These are phyloP conservation scores for Volvariella surrecta DNA, from an alignment of 1,284 basidiomycete species.

Conservation along the genomic window DNA sequence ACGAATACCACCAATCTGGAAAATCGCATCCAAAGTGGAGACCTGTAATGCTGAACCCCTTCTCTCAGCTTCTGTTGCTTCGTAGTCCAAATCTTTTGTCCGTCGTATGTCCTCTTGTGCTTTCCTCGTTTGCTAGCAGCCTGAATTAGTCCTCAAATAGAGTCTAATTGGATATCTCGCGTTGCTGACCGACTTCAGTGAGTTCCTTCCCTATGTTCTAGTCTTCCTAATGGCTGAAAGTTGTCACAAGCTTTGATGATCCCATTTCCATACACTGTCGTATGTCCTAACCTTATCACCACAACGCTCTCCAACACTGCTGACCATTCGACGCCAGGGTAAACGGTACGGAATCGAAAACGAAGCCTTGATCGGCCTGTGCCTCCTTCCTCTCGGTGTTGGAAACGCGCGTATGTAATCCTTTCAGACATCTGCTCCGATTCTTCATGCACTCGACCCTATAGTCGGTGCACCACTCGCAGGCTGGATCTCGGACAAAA, in stretches of 20 bases:
- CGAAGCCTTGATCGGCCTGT: conserved; percentile 17
- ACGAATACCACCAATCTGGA: conserved; percentile 20
- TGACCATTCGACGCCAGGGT: conserved; percentile 30
- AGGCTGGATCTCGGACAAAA: conserved; percentile 7
- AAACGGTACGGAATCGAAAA: conserved; percentile 50
- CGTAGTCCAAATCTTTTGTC: conserved; percentile 49
- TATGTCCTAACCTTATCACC: conserved; percentile 12
- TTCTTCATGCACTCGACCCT: neutral
- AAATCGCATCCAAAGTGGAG: conserved; percentile 22
- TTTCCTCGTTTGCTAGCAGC: neutral
- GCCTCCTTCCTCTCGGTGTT: conserved; percentile 5
- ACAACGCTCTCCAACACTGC: too few species aligned
- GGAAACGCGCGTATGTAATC: conserved; percentile 7
- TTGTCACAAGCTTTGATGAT: too few species aligned
- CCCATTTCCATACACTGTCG: conserved; percentile 33
- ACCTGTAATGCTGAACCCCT: conserved; percentile 51
- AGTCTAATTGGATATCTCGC: conserved; percentile 13
- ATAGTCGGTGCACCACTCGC: conserved; percentile 8
- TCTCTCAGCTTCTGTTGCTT: conserved; percentile 42
- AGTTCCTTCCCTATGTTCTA: too few species aligned
- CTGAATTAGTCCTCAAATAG: too few species aligned
- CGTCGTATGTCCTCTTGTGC: conserved; percentile 33
- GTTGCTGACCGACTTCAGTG: conserved; percentile 21
- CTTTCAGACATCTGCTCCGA: neutral
- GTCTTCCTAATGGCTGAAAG: too few species aligned